These are phyloP conservation scores for Afroboletus lepidellus DNA, from an alignment of 1,284 basidiomycete genomes.

Conservation along the genomic window DNA sequence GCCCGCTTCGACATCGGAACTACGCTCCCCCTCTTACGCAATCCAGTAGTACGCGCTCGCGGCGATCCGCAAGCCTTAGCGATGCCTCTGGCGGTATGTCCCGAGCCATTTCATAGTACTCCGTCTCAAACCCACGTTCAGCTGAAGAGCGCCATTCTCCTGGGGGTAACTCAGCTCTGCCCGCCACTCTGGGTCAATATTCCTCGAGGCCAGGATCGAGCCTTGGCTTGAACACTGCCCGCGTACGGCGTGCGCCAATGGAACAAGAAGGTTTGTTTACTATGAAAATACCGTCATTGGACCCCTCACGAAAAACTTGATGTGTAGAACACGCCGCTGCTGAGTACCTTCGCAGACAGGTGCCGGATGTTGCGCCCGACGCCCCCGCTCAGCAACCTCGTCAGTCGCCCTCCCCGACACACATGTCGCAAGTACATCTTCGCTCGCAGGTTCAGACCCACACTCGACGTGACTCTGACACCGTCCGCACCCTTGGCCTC, in stretches of 20 bases:
- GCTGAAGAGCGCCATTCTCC: slow-evolving; percentile 32
- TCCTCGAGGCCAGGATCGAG: slow-evolving; percentile 53
- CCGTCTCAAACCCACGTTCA: slow-evolving; percentile 10
- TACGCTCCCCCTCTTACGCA: slow-evolving; percentile 24
- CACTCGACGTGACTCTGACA: slow-evolving; percentile 71
- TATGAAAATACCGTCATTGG: slow-evolving; percentile 3
- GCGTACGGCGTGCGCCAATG: slow-evolving; percentile 34
- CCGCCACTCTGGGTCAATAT: slow-evolving; percentile 36
- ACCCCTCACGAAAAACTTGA: slow-evolving; percentile 10
- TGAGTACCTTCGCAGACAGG: slow-evolving; percentile 19
- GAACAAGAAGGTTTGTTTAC: slow-evolving; percentile 39
- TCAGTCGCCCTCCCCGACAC: slow-evolving; percentile 57
- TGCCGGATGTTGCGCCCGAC: slow-evolving; percentile 17
- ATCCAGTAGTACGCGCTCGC: slow-evolving; percentile 42
- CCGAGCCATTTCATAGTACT: slow-evolving; percentile 4
- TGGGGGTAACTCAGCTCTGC: slow-evolving; percentile 31
- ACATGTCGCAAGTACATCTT: slow-evolving; percentile 32
- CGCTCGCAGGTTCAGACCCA: slow-evolving; percentile 40
- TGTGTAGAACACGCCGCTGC: slow-evolving; percentile 29
- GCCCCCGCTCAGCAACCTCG: slow-evolving; percentile 35
- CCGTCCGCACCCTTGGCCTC: slow-evolving; percentile 49
- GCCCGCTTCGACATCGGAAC: slow-evolving; percentile 26
- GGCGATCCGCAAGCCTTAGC: slow-evolving; percentile 69
- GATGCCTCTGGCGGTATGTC: slow-evolving; percentile 49
- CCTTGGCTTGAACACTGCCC: slow-evolving; percentile 39